Base-by-base conservation (phyloP, 2,329 filamentous ascomycete genomes). In the Alternaria ethzedia region DNA sequence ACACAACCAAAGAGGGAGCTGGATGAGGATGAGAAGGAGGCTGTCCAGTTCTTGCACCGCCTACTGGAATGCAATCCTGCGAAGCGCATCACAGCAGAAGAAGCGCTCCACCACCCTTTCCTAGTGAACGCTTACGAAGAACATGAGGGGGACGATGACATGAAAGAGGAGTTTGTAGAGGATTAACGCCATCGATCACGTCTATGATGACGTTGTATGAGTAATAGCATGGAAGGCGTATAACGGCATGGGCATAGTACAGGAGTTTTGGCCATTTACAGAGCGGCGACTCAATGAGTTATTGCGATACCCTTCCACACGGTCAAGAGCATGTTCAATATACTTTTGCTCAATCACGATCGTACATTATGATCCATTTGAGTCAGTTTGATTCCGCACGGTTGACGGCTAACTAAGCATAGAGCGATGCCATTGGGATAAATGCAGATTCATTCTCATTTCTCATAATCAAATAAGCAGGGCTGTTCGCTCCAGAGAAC, bases 21-120 rank as follows among this genome's bases (percentile, higher is more conserved):
- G 43, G 86, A 84, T 0, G 81, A 84, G 0, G 90, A 93, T 23
- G 93, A 96, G 82, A 88, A 87, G 71, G 83, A 91, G 63, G 92
- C 92, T 0, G 85, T 95, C 0, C 84, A 87, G 45, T 96, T 96
- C 74, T 79, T 96, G 63, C 85, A 87, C 54, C 82, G 86, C 17
- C 92, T 92, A 70, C 86, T 96, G 77, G 92, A 96, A 59, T 83
- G 94, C 51, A 92, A 96, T 74, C 92, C 93, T 0, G 83, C 83
- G 25, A 89, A 87, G 78, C 84, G 93, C 25, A 92, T 95, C 61
- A 92, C 90, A 45, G 93, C 93, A 1, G 86, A 87, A 30, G 88
- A 94, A 71, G 93, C 93, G 0, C 78, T 96, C 50, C 79, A 86
- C 54, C 91, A 95, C 77, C 88, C 90, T 0, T 95, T 95, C 74